These are phyloP conservation scores for Nemania bipapillata DNA, from an alignment of 2,329 filamentous ascomycete genomes.

Conservation along the genomic window DNA sequence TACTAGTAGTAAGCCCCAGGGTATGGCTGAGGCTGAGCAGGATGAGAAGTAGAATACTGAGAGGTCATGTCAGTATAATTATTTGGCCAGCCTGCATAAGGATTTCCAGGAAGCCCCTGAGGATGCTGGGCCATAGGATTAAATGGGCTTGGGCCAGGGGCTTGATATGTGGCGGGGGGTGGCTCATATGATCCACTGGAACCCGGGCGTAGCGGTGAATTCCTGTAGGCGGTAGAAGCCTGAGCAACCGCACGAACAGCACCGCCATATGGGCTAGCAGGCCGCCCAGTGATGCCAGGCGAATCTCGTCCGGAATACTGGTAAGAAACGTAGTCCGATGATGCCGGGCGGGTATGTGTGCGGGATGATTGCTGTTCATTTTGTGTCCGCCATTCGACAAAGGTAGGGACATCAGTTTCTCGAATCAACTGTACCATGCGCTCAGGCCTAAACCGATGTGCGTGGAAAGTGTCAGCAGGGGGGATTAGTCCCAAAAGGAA, in stretches of 20 bases:
- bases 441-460: conserved; percentile 74
- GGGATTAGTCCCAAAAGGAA: conserved; percentile 79
- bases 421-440: conserved; percentile 79
- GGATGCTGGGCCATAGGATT: conserved; percentile 44
- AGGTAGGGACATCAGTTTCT: conserved; percentile 72
- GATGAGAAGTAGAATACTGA: conserved; percentile 31
- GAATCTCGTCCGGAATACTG: conserved; percentile 47
- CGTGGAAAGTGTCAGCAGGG: conserved; percentile 75
- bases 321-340: conserved; percentile 56
- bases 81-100: conserved; percentile 44
- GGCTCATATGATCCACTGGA: conserved; percentile 59
- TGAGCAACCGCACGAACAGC: conserved; percentile 54
- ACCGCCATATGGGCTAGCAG: conserved; percentile 61
- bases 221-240: conserved; percentile 60
- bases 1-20: conserved; percentile 34
- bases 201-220: conserved; percentile 63
- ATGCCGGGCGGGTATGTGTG: conserved; percentile 56
- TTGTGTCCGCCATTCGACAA: conserved; percentile 63
- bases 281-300: conserved; percentile 51
- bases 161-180: conserved; percentile 51
- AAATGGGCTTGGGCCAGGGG: conserved; percentile 43
- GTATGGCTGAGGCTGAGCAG: conserved; percentile 33
- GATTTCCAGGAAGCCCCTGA: conserved; percentile 35
- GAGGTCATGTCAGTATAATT: conserved; percentile 38
- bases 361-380: conserved; percentile 47